These are phyloP conservation scores for Saturnispora quitensis DNA, from an alignment of 805 yeast genomes.

Conservation along the genomic window DNA sequence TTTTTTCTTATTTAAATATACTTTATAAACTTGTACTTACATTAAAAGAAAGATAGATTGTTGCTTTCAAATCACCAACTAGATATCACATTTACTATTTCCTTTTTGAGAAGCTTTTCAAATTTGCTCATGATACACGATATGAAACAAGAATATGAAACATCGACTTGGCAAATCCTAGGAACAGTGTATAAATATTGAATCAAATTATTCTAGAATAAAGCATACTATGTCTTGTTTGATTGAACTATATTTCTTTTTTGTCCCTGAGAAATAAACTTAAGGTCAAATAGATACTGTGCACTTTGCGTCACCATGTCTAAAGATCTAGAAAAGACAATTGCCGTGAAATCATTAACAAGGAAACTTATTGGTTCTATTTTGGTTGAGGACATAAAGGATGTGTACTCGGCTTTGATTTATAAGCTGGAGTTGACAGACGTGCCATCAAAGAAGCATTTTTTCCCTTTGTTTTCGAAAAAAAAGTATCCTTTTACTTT, in stretches of 20 bases:
- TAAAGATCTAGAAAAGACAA: neutral
- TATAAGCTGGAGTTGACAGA: slow-evolving; percentile 31
- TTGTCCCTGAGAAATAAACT: neutral
- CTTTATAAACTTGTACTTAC: neutral
- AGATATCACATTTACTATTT: neutral
- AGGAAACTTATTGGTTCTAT: slow-evolving; percentile 46
- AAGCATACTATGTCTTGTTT: neutral
- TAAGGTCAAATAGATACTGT: neutral
- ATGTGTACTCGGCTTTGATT: slow-evolving; percentile 45
- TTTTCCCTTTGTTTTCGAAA: slow-evolving; percentile 8
- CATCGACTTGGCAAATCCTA: neutral
- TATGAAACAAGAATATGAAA: neutral
- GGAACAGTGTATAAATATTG: neutral
- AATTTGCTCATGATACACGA: neutral
- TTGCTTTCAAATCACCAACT: neutral
- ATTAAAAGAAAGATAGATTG: neutral
- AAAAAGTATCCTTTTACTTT: slow-evolving; percentile 43
- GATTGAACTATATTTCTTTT: neutral
- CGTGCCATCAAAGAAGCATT: neutral
- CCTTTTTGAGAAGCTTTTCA: neutral
- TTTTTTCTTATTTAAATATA: neutral
- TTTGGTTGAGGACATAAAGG: slow-evolving; percentile 48
- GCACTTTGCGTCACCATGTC: neutral
- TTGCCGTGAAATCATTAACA: slow-evolving; percentile 9
- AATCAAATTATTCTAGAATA: neutral